Base-by-base conservation (phyloP, 169 alveolate species). In the Perkinsus chesapeaki region DNA sequence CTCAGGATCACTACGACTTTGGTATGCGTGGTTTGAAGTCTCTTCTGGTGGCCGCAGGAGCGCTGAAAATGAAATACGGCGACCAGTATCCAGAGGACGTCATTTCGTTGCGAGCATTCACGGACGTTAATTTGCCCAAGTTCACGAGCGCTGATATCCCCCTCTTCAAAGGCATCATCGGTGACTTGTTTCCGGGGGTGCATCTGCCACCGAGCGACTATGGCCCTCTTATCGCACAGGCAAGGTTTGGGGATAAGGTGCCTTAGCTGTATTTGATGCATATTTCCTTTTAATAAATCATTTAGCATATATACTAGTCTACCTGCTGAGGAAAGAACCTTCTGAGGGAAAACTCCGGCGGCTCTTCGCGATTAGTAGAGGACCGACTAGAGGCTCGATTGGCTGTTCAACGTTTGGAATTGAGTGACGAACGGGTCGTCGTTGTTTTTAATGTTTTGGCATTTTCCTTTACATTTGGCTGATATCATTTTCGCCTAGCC, bases 21-120 rank as follows among this genome's bases (percentile, higher is more conserved):
- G 99, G 99, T 73, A 98, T 98, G 99, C 97, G 99, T 93, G 98
- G 98, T 7, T 92, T 97, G 93, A 97, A 97, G 92, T 98, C 99
- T n/a, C 96, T 98, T 92, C 95, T 98, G 91, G 97, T 97, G 36
- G 98, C 99, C 34, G 98, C 98, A 39, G 99, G 99, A 93, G 96
- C 96, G 95, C 95, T 96, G 91, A 98, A 97, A 96, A 97, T 96
- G 93, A 95, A 95, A 39, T 94, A 95, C 93, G 95, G 96, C 93
- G 95, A 94, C 94, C 93, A 92, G 95, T 95, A 93, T 93, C 93
- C 93, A 19, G 98, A 97, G 94, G 97, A 96, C 60, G 95, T 92
- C 90, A 95, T 95, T 92, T 96, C 97, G 39, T 94, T 97, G 92
- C 96, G 98, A 43, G 98, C 99, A 16, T 94, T 98, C 92, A 96